Evolutionary conservation across 73 alveolate genomes (phyloP).

Genomic region (Paramecium caudatum): DNA sequence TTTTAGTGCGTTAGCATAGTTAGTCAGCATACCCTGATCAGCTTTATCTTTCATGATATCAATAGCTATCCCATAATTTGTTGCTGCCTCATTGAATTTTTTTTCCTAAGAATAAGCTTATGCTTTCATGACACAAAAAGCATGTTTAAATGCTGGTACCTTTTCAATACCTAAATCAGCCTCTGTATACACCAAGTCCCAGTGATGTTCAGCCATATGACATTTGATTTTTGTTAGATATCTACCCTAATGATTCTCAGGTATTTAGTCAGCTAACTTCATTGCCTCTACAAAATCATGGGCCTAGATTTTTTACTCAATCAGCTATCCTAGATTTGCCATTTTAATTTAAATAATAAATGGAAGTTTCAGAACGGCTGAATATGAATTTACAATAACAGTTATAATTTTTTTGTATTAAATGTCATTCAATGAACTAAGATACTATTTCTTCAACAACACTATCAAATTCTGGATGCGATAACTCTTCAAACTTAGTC

Average conservation of each 20-base stretch:
- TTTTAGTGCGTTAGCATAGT: not conserved
- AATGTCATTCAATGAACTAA: slow-evolving; percentile 11
- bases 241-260: not conserved
- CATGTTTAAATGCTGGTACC: not conserved
- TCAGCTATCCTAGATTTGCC: not conserved
- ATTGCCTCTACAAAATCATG: not conserved
- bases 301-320: not conserved
- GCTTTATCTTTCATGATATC: not conserved
- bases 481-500: not conserved
- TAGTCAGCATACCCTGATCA: not conserved
- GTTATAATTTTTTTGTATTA: not conserved
- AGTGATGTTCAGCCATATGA: not conserved
- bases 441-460: not conserved
- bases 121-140: slow-evolving; percentile 38
- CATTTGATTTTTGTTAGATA: not conserved
- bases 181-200: not conserved
- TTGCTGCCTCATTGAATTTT: slow-evolving; percentile 19
- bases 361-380: too few relatives aligned
- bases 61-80: not conserved
- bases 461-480: slow-evolving; percentile 33
- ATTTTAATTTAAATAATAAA: not conserved
- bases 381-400: too few relatives aligned
- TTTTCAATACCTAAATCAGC: not conserved
- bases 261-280: not conserved
- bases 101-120: not conserved